phyloP scores from a whole-genome alignment of 139 green algal species.

The Chlamydomonas schloesseri region DNA sequence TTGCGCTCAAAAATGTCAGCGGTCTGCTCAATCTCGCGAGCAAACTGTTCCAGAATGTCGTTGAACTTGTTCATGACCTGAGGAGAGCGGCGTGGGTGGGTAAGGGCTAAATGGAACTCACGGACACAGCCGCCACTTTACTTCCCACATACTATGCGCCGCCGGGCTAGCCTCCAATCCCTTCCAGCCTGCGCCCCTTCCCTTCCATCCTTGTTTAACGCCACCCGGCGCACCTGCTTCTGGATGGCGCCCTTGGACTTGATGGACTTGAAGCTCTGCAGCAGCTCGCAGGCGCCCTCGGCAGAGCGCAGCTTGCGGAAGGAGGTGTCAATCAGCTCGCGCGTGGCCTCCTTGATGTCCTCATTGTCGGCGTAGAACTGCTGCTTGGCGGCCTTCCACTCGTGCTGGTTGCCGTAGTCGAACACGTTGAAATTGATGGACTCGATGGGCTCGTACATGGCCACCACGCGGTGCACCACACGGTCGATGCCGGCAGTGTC shows the following conservation, averaged over 20 bases:
- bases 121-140: too few relatives aligned
- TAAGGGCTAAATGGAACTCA: neutral
- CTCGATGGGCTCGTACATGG: slow-evolving; percentile 88
- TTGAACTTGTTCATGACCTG: slow-evolving; percentile 91
- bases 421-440: slow-evolving; percentile 81
- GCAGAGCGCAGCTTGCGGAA: slow-evolving; percentile 92
- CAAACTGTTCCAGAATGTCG: slow-evolving; percentile 92
- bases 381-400: slow-evolving; percentile 77
- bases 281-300: slow-evolving; percentile 90
- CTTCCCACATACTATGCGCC: too few relatives aligned
- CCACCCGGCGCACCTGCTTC: slow-evolving; percentile 83
- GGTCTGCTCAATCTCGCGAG: slow-evolving; percentile 80
- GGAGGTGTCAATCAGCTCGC: slow-evolving; percentile 90
- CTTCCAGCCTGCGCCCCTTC: too few relatives aligned
- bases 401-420: slow-evolving; percentile 63
- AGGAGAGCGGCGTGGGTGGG: neutral
- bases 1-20: slow-evolving; percentile 76
- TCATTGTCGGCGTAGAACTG: slow-evolving; percentile 87
- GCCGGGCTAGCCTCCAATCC: too few relatives aligned
- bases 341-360: slow-evolving; percentile 64
- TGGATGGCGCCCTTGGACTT: slow-evolving; percentile 87
- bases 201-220: too few relatives aligned
- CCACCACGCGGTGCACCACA: slow-evolving; percentile 78
- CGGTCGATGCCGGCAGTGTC: slow-evolving; percentile 83
- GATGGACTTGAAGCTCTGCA: slow-evolving; percentile 93